These are phyloP conservation scores for Cordyceps javanica DNA, from an alignment of 2,329 filamentous ascomycete species.

Conservation along the genomic window DNA sequence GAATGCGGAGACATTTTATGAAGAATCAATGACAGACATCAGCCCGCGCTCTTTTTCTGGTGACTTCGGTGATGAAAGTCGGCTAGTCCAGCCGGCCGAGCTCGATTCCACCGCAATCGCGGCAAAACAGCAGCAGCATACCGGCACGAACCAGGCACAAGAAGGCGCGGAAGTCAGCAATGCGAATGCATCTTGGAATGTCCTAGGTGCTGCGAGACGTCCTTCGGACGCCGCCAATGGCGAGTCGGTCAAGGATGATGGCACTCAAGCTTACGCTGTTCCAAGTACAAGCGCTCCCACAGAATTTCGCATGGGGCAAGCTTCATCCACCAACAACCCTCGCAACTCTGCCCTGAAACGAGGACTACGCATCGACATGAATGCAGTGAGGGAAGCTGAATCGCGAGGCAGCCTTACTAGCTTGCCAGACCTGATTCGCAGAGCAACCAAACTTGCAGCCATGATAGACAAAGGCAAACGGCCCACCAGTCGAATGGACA, in stretches of 20 bases:
- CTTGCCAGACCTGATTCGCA: constrained; percentile 80
- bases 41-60: constrained; percentile 33
- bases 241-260: constrained; percentile 10
- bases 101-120: constrained; percentile 16
- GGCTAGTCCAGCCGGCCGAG: constrained; percentile 30
- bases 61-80: constrained; percentile 49
- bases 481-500: constrained; percentile 53
- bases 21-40: constrained; percentile 43
- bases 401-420: constrained; percentile 85
- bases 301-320: constrained; percentile 21
- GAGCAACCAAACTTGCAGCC: constrained; percentile 78
- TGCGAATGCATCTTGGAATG: constrained; percentile 14
- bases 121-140: not conserved
- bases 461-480: constrained; percentile 78
- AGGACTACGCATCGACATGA: constrained; percentile 74
- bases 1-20: constrained; percentile 44
- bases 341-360: constrained; percentile 48
- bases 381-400: constrained; percentile 75
- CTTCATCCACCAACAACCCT: constrained; percentile 29
- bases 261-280: constrained; percentile 45
- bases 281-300: constrained; percentile 40
- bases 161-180: constrained; percentile 12
- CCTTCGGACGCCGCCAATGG: constrained; percentile 12
- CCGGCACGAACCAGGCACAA: not conserved
- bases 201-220: not conserved